Evolutionary conservation across 1,284 basidiomycete species (phyloP).

Genomic region (Trichosporon faecale): DNA sequence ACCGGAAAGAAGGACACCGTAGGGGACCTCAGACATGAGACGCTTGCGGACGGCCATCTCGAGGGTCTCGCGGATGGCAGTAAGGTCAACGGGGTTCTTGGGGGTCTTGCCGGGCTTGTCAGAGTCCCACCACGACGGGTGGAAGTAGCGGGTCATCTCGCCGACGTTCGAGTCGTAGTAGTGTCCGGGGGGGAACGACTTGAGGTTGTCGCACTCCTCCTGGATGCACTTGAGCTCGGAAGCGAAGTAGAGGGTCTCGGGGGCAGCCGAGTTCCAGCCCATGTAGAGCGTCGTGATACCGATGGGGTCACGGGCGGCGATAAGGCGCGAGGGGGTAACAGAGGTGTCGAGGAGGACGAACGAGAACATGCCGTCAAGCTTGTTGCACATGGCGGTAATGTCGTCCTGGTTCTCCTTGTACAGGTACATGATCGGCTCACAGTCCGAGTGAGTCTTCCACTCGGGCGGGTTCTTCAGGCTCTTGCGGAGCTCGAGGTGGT

Average conservation of each 20-base stretch:
- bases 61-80: slow-evolving; percentile 70
- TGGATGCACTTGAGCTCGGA: slow-evolving; percentile 93
- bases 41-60: slow-evolving; percentile 93
- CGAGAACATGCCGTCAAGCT: slow-evolving; percentile 98
- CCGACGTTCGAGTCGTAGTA: slow-evolving; percentile 79
- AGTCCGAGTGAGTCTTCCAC: slow-evolving; percentile 98
- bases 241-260: slow-evolving; percentile 85
- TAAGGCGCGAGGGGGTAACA: slow-evolving; percentile 79
- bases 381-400: slow-evolving; percentile 67
- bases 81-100: slow-evolving; percentile 66
- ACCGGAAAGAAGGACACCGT: slow-evolving; percentile 92
- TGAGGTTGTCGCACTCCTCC: slow-evolving; percentile 91
- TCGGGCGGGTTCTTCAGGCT: slow-evolving; percentile 64
- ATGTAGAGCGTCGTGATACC: slow-evolving; percentile 98
- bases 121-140: slow-evolving; percentile 83
- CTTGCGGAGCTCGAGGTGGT: slow-evolving; percentile 81
- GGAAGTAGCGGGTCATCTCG: slow-evolving; percentile 75
- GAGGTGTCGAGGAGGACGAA: slow-evolving; percentile 95
- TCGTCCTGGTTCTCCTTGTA: slow-evolving; percentile 72
- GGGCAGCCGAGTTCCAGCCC: slow-evolving; percentile 81
- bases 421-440: slow-evolving; percentile 92
- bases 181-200: slow-evolving; percentile 96
- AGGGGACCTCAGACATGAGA: slow-evolving; percentile 96
- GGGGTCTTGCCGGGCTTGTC: slow-evolving; percentile 63
- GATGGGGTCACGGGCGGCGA: slow-evolving; percentile 95